Percentiles rank a stretch among this genome's conserved stretches.
These are phyloP conservation scores for Seiridium cupressi DNA, from an alignment of 2,329 filamentous ascomycete species.

Conservation along the genomic window DNA sequence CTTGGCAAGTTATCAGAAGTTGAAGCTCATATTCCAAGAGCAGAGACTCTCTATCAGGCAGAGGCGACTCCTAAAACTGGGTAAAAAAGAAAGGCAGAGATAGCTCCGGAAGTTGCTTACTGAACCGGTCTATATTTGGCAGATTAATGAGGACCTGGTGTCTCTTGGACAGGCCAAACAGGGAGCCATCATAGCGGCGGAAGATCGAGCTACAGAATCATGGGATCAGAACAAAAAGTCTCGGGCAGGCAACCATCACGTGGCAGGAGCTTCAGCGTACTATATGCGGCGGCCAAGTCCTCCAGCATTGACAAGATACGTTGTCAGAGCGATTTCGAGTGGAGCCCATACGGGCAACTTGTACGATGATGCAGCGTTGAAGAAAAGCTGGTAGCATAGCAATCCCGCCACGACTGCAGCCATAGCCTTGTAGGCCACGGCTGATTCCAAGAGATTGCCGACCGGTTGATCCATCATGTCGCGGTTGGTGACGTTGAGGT, in stretches of 20 bases:
- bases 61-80: no score
- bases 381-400: background rate
- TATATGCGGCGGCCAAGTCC: conserved; percentile 4
- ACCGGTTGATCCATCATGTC: background rate
- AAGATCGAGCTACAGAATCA: background rate
- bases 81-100: no score
- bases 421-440: background rate
- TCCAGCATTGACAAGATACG: background rate
- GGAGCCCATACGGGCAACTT: background rate
- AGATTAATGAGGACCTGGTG: conserved; percentile 23
- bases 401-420: background rate
- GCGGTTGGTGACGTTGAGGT: background rate
- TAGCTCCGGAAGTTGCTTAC: no score
- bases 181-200: conserved; percentile 6
- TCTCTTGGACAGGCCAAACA: conserved; percentile 21
- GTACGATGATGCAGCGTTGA: background rate
- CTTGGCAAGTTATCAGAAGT: no score
- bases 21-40: background rate
- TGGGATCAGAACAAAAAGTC: background rate
- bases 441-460: background rate
- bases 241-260: background rate
- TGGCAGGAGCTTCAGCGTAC: background rate
- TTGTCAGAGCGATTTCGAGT: conserved; percentile 7
- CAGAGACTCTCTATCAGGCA: no score
- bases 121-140: conserved; percentile 11